These are phyloP conservation scores for Aspergillus caelatus DNA, from an alignment of 2,329 filamentous ascomycete species.

Conservation along the genomic window DNA sequence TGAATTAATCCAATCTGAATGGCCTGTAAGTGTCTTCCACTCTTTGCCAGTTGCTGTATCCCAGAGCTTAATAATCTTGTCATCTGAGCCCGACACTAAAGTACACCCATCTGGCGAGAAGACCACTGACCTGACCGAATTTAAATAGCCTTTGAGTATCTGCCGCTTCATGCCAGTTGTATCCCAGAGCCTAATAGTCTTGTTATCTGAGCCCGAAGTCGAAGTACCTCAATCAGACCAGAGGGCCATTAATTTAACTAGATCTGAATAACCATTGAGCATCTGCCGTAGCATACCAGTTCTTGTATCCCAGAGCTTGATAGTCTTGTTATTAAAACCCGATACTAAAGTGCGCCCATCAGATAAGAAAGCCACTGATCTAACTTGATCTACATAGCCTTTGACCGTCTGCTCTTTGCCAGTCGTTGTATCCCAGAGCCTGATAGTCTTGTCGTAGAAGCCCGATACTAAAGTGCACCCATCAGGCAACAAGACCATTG, in stretches of 20 bases:
- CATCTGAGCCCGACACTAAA: conserved; percentile 24
- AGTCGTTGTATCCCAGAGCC: too few relatives aligned
- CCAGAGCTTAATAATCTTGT: conserved; percentile 19
- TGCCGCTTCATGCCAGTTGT: conserved; percentile 11
- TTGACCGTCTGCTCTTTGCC: too few relatives aligned
- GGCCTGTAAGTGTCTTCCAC: too few relatives aligned
- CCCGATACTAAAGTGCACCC: too few relatives aligned
- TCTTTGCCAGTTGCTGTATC: conserved; percentile 1
- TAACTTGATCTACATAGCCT: too few relatives aligned
- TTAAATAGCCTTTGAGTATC: conserved; percentile 18
- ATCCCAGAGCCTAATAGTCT: not conserved
- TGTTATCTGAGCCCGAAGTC: not conserved
- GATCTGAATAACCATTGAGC: not conserved
- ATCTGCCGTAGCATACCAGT: not conserved
- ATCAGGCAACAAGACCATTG: too few relatives aligned
- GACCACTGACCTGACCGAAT: conserved; percentile 12
- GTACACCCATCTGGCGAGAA: conserved; percentile 25
- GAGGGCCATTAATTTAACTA: not conserved
- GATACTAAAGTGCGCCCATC: not conserved
- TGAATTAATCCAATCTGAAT: conserved; percentile 6
- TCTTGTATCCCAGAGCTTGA: not conserved
- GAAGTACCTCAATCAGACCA: not conserved
- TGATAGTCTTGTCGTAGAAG: too few relatives aligned
- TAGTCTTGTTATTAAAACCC: not conserved
- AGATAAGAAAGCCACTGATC: not conserved